These are phyloP conservation scores for Penicillium ochrochloron DNA, from an alignment of 495 filamentous ascomycete genomes.

Conservation along the genomic window DNA sequence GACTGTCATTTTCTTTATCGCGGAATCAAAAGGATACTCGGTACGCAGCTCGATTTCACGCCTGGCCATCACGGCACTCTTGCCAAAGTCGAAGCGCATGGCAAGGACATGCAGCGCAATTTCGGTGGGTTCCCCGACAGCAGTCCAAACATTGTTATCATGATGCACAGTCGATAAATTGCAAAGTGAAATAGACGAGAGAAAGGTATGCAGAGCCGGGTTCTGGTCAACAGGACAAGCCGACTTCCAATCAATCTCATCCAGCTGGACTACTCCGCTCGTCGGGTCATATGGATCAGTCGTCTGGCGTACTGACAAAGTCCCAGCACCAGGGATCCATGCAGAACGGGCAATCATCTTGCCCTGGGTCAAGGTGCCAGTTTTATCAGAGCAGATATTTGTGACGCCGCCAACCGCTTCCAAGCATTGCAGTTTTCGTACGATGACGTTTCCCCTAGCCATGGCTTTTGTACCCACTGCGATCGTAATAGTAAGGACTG, in stretches of 20 bases:
- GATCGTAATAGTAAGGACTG: slow-evolving; percentile 75
- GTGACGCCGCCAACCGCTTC: slow-evolving; percentile 85
- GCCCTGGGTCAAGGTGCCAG: slow-evolving; percentile 79
- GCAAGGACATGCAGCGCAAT: slow-evolving; percentile 83
- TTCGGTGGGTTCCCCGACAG: slow-evolving; percentile 82
- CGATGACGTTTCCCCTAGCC: slow-evolving; percentile 76
- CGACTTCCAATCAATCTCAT: slow-evolving; percentile 37
- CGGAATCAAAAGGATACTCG: slow-evolving; percentile 82
- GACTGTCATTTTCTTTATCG: slow-evolving; percentile 84
- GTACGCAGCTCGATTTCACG: slow-evolving; percentile 66
- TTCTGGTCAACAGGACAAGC: slow-evolving; percentile 28
- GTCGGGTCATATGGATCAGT: slow-evolving; percentile 63
- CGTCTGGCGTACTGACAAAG: slow-evolving; percentile 58
- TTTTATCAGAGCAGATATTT: slow-evolving; percentile 90
- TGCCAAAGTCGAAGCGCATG: slow-evolving; percentile 67
- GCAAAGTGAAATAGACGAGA: slow-evolving; percentile 74
- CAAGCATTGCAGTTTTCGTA: slow-evolving; percentile 78
- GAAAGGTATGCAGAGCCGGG: slow-evolving; percentile 61
- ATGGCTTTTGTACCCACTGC: slow-evolving; percentile 74
- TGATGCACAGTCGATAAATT: slow-evolving; percentile 74
- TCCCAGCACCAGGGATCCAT: slow-evolving; percentile 71
- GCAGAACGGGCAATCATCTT: slow-evolving; percentile 78
- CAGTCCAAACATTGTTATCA: slow-evolving; percentile 60
- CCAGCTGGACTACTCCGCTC: slow-evolving; percentile 62
- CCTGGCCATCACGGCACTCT: slow-evolving; percentile 54